These are phyloP conservation scores for Alternaria incomplexa DNA, from an alignment of 2,329 filamentous ascomycete genomes.

Conservation along the genomic window DNA sequence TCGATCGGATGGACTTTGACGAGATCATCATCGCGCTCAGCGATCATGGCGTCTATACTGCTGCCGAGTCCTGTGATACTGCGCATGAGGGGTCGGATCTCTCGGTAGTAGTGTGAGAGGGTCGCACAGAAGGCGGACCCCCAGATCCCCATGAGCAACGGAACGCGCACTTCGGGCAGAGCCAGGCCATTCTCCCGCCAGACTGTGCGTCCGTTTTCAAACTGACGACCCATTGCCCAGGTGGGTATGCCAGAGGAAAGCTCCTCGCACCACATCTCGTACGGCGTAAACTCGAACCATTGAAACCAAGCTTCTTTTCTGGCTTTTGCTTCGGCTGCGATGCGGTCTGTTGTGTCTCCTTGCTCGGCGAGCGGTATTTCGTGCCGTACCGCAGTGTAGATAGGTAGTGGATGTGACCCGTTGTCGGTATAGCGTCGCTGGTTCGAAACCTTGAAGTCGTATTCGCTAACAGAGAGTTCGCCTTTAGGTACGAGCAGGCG, in stretches of 20 bases:
- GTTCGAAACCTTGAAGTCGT: slow-evolving; percentile 89
- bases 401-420: slow-evolving; percentile 85
- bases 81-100: slow-evolving; percentile 82
- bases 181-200: slow-evolving; percentile 69
- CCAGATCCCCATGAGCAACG: slow-evolving; percentile 91
- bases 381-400: slow-evolving; percentile 94
- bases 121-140: slow-evolving; percentile 97
- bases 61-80: slow-evolving; percentile 73
- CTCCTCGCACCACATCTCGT: slow-evolving; percentile 95
- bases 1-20: slow-evolving; percentile 94
- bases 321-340: slow-evolving; percentile 54
- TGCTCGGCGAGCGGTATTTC: slow-evolving; percentile 78
- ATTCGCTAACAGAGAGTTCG: slow-evolving; percentile 75
- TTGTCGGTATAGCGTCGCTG: slow-evolving; percentile 77
- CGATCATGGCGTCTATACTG: slow-evolving; percentile 80
- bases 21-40: slow-evolving; percentile 81
- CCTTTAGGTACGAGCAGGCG: slow-evolving; percentile 85
- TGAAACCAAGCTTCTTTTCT: slow-evolving; percentile 86
- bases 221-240: slow-evolving; percentile 87
- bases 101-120: slow-evolving; percentile 92
- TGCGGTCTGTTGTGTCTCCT: slow-evolving; percentile 41
- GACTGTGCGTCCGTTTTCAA: slow-evolving; percentile 72
- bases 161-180: slow-evolving; percentile 82
- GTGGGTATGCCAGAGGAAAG: slow-evolving; percentile 90
- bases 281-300: slow-evolving; percentile 91